Base-by-base conservation (phyloP, 2,329 filamentous ascomycete species). In the Ciborinia camelliae region DNA sequence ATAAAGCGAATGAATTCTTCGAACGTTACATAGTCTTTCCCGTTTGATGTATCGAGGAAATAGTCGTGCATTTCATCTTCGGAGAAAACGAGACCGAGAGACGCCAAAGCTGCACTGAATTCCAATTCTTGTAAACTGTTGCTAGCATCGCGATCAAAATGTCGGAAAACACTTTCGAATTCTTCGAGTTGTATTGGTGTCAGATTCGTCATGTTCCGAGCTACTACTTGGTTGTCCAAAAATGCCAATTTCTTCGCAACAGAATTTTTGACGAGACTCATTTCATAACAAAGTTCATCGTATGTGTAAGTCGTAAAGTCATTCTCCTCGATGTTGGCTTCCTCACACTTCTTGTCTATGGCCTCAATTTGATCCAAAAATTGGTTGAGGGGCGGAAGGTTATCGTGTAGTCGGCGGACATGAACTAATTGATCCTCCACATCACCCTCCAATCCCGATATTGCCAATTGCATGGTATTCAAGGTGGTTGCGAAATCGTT, bases 261-360 rank as follows among this genome's bases (percentile, higher is more conserved):
- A 14, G 91, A 95, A 37, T 90, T 89, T 75, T 92, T 93, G 65
- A 98, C 95, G 37, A 99, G 84, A 20, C 91, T 88, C 65, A 98
- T 84, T 78, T 99, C 95, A 79, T 99, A 99, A 66, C 88, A 87
- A 50, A 99, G 84, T 78, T 99, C 95, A 75, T 99, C 95, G 76
- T 98, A 95, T 12, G 94, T 97, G 79, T 98, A 98, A 10, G 94
- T 98, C n/a, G 95, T 99, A 77, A 95, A 98, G 80, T 99, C 95
- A 77, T 99, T 99, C 74, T 99, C 95, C 77, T 99, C 95, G 69
- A 99, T 97, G 76, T 99, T 98, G 68, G 95, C 95, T 80, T 98
- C 94, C 66, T 89, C 85, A 76, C 95, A 99, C 78, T 97, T 92
- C 68, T 87, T 86, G 74, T 97, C 93, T 55, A 98, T 84, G 14